These are phyloP conservation scores for Scedosporium apiospermum DNA, from an alignment of 2,329 filamentous ascomycete genomes.

Conservation along the genomic window DNA sequence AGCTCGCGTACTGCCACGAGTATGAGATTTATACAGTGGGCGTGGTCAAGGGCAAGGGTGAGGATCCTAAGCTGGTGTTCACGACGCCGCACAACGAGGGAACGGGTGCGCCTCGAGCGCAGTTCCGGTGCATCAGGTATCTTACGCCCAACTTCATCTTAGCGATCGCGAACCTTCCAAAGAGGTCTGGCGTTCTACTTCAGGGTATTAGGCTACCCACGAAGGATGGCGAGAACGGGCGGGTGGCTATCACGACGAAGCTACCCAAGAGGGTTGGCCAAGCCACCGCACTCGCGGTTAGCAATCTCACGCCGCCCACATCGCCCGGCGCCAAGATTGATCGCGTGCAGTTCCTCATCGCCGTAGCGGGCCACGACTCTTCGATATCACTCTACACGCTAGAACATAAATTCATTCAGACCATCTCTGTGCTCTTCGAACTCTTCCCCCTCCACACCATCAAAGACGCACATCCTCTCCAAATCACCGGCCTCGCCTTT, in stretches of 20 bases:
- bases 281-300: constrained; percentile 69
- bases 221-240: constrained; percentile 22
- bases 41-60: constrained; percentile 28
- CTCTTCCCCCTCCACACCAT: constrained; percentile 44
- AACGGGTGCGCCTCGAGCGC: constrained; percentile 30
- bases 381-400: constrained; percentile 72
- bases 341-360: constrained; percentile 69
- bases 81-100: constrained; percentile 39
- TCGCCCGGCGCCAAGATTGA: constrained; percentile 39
- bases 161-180: constrained; percentile 49
- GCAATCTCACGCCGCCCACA: constrained; percentile 50
- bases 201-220: constrained; percentile 46
- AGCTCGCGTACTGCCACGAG: constrained; percentile 71
- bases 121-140: constrained; percentile 50
- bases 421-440: constrained; percentile 39
- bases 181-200: constrained; percentile 46
- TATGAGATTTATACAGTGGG: constrained; percentile 62
- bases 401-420: constrained; percentile 48
- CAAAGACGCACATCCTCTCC: constrained; percentile 43
- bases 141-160: constrained; percentile 48
- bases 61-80: constrained; percentile 44
- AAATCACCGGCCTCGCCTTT: constrained; percentile 51
- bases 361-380: constrained; percentile 69
- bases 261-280: constrained; percentile 62
- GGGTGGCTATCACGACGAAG: constrained; percentile 40